Evolutionary conservation across 2,329 filamentous ascomycete species (phyloP).

Genomic region (Cytospora paraplurivora): DNA sequence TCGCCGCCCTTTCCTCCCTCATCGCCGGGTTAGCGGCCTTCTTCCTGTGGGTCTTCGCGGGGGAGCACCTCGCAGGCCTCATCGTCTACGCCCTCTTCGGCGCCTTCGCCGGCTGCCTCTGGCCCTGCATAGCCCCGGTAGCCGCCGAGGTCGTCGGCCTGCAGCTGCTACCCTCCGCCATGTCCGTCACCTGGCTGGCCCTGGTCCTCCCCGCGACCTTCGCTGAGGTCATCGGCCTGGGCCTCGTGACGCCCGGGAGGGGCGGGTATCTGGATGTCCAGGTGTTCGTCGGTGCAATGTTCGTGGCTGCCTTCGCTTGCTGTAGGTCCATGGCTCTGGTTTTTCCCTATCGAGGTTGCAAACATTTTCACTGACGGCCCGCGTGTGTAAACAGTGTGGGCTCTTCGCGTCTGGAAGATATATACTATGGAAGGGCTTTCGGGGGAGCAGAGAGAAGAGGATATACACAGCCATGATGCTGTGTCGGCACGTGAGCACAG

Average conservation of each 20-base stretch:
- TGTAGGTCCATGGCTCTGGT: slow-evolving; percentile 34
- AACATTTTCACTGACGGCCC: background rate
- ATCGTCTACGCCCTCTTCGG: slow-evolving; percentile 73
- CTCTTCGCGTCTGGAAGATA: slow-evolving; percentile 47
- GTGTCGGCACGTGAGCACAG: slow-evolving; percentile 17
- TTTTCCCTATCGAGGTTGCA: slow-evolving; percentile 1
- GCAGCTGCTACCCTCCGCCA: slow-evolving; percentile 63
- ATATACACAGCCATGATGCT: slow-evolving; percentile 34
- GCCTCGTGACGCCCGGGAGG: slow-evolving; percentile 48
- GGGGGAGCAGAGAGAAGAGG: slow-evolving; percentile 36
- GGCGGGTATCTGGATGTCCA: slow-evolving; percentile 55
- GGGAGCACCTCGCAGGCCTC: slow-evolving; percentile 63
- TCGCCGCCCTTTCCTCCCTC: slow-evolving; percentile 67
- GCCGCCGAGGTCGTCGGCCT: slow-evolving; percentile 75
- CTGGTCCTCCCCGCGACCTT: slow-evolving; percentile 72
- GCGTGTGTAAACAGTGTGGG: slow-evolving; percentile 39
- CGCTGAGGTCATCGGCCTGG: slow-evolving; percentile 64
- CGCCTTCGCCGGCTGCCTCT: slow-evolving; percentile 70
- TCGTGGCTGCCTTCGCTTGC: slow-evolving; percentile 55
- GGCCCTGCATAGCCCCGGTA: slow-evolving; percentile 69
- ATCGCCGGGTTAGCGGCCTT: slow-evolving; percentile 66
- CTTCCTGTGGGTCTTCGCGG: slow-evolving; percentile 73
- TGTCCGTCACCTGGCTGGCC: slow-evolving; percentile 73
- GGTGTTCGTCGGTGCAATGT: slow-evolving; percentile 64
- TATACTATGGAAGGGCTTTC: slow-evolving; percentile 40